Evolutionary conservation across 371 early-diverging fungal genomes (phyloP).

Genomic region (Syncephalis plumigaleata): DNA sequence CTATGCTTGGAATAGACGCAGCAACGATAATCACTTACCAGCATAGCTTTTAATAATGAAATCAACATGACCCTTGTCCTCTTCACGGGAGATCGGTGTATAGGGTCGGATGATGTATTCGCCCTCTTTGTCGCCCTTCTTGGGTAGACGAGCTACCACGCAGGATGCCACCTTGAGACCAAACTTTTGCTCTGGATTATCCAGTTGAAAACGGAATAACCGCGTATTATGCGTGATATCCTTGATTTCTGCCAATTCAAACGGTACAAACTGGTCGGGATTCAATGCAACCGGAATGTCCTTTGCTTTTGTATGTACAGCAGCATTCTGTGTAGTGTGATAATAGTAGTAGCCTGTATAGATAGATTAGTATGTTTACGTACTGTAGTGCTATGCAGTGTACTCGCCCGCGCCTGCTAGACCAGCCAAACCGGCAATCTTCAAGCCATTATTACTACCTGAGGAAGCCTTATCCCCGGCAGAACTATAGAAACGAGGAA

Average conservation of each 20-base stretch:
- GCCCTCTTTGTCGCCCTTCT: conserved; percentile 38
- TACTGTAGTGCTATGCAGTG: background rate
- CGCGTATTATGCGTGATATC: conserved; percentile 62
- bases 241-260: conserved; percentile 41
- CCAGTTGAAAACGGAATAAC: conserved; percentile 58
- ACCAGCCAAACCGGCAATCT: background rate
- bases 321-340: background rate
- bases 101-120: conserved; percentile 57
- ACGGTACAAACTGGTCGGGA: conserved; percentile 42
- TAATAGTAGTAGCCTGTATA: background rate
- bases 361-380: background rate
- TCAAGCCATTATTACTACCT: too few relatives aligned
- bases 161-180: conserved; percentile 67
- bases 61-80: conserved; percentile 62
- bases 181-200: conserved; percentile 31
- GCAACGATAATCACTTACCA: conserved; percentile 8
- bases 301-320: background rate
- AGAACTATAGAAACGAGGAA: too few relatives aligned
- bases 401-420: background rate
- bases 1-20: too few relatives aligned
- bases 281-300: conserved; percentile 24
- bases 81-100: conserved; percentile 66
- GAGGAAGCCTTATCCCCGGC: too few relatives aligned
- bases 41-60: conserved; percentile 70
- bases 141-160: conserved; percentile 50